Evolutionary conservation across 148 eudicot genomes (phyloP), one percentile per base, ranked within the genome.

Genomic region (Vaccinium darrowii): DNA sequence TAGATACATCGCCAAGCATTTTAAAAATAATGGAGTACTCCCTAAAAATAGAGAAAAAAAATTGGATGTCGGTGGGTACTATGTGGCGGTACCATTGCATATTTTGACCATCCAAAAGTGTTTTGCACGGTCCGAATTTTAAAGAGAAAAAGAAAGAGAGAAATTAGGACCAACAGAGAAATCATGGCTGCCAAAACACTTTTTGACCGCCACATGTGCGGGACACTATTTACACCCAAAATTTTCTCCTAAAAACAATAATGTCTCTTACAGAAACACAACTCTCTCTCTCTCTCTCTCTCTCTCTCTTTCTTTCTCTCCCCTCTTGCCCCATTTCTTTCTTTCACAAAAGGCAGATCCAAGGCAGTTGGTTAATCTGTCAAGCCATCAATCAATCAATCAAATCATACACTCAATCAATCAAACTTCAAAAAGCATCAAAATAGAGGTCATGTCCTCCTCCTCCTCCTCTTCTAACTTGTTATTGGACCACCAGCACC

Each of bases 391-490:
- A 83, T 78, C 73, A 58, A 62, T 80, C 87, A 85, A 71, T 80
- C 83, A 69, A 65, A 23, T 65, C 72, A 65, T 43, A 83, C 33
- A 23, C 39, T 18, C 51, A 60, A 52, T 83, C 86, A 75, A 83
- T 69, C 84, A 85, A 85, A 25, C 13, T 52, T 21, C 52, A 57
- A 60, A 43, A 19, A 12, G 7, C 50, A 25, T 54, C 47, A 76
- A 8, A 19, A 67, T 43, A 30, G 16, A 76, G 7, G 54, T 43
- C 47, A 43, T 5, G 62, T 91, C 90, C 94, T 92, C 98, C 81
- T 91, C 90, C 94, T 92, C 98, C 81, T 33, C 94, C 75, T 91
- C 91, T 92, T 94, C 98, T 87, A 83, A 85, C 78, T 89, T 85
- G 85, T 89, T 92, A 75, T 89, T 92, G 90, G 94, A 92, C 92